Base-by-base conservation (phyloP, 176 grass and related monocot species). In the Aegilops tauschii region DNA sequence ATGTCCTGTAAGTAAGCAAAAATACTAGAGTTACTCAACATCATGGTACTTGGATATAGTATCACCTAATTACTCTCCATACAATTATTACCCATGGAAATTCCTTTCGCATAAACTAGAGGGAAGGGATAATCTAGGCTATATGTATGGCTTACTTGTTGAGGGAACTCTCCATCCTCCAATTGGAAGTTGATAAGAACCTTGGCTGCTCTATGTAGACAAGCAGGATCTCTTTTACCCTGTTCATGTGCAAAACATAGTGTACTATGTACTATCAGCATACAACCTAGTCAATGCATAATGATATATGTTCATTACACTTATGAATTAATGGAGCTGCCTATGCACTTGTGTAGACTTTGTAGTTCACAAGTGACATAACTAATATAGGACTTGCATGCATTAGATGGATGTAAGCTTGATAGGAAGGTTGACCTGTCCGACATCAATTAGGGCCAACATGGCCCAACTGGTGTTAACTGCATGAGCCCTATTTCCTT, bases 401-500 rank as follows among this genome's bases (percentile, higher is more conserved):
- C 32, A 32, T 4, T 32, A 32, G 32, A 32, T 32, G 5, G 66
- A 36, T 69, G 6, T 9, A 69, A 37, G 6, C 5, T 37, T 37
- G 5, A 37, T 14, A 36, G 35, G 18, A 37, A 67, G 50, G 79
- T 73, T 56, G 12, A 94, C 96, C 96, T 94, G 96, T 12, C 92
- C 92, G 30, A 92, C 93, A 76, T 84, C 92, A 81, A 98, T 98
- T 83, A 98, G 80, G 28, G 93, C 56, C 49, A 95, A 66, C 92
- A 95, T 90, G 34, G 90, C 96, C 93, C 96, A 98, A 71, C 88
- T 79, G 52, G 96, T 98, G 62, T 94, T 98, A 72, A 95, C 93
- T 44, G 93, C 96, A 88, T 98, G 96, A 88, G 84, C 29, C 44
- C 70, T 73, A 23, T 85, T 86, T 1, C 93, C 93, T 88, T 95